Base-by-base conservation (phyloP, 805 yeast genomes). In the Sugiyamaella qingdaonensis region DNA sequence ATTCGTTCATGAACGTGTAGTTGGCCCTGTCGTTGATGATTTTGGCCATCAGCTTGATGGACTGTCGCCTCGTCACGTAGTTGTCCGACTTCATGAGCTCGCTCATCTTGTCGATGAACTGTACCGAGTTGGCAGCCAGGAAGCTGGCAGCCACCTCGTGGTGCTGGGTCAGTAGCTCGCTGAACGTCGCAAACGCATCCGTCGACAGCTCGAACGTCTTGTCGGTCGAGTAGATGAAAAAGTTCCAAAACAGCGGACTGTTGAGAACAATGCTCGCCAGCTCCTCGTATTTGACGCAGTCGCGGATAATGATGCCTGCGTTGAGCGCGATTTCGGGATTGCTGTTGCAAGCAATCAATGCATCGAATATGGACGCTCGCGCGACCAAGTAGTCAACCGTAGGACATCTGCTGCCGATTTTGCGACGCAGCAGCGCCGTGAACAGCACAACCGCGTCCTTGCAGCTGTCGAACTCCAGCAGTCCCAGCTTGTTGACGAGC, bases 51-150 rank as follows among this genome's bases (percentile, higher is more conserved):
- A 94, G 72, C 61, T 71, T 86, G 33, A 90, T 81, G 33, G 95
- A 83, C 70, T 92, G 98, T 58, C 99, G 81, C 66, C 90, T 89
- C 2, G 95, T 89, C 31, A 94, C 97, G 68, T 94, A 94, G 68
- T 87, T 90, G 13, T 82, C 80, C 45, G 88, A 85, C 44, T 81
- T 79, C 55, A 94, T 83, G 54, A 92, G 72, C 51, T 76, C 76
- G 66, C 88, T 90, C 59, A 89, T 84, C 56, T 74, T 71, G 33
- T 67, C 65, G 18, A 83, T 83, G 68, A 94, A 88, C 33, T 64
- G 66, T 2, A 75, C 80, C 50, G 81, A 73, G 64, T 88, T 81
- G 2, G 64, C 65, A 18, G 67, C 73, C 60, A 92, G 78, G 69
- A 92, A 92, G 51, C 82, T 88, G 4, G 86, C 73, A 0, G 86